Evolutionary conservation across 257 asterid species (phyloP).

Genomic region (Osmanthus fragrans): DNA sequence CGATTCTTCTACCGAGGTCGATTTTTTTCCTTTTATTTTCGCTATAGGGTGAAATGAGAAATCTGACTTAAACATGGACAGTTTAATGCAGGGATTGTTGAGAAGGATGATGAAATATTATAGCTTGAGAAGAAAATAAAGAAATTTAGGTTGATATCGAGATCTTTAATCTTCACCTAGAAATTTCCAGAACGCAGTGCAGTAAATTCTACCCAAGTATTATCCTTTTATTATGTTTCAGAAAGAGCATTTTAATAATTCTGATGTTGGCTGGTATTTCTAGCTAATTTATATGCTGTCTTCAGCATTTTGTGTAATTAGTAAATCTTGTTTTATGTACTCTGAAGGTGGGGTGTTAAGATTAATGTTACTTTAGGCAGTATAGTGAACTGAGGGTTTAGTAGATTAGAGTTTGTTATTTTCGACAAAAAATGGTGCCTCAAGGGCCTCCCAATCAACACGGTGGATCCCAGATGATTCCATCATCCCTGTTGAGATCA

Average conservation of each 20-base stretch:
- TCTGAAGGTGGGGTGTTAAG: slow-evolving; percentile 4
- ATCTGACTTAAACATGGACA: slow-evolving; percentile 28
- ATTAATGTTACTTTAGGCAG: slow-evolving; percentile 27
- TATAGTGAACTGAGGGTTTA: slow-evolving; percentile 22
- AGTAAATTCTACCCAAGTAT: slow-evolving; percentile 18
- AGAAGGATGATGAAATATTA: not conserved
- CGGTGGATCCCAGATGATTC: slow-evolving; percentile 15
- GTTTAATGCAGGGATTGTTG: slow-evolving; percentile 40
- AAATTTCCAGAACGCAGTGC: slow-evolving; percentile 7
- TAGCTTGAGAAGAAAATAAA: not conserved
- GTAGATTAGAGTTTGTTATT: slow-evolving; percentile 10
- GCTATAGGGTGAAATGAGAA: slow-evolving; percentile 10
- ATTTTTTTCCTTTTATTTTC: no score
- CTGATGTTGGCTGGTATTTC: slow-evolving; percentile 11
- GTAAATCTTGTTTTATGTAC: not conserved
- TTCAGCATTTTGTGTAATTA: not conserved
- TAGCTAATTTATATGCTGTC: not conserved
- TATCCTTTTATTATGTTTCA: slow-evolving; percentile 19
- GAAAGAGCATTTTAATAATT: slow-evolving; percentile 18
- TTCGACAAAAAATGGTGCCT: slow-evolving; percentile 61
- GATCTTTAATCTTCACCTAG: slow-evolving; percentile 22
- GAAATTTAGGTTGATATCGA: slow-evolving; percentile 25
- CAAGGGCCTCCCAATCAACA: slow-evolving; percentile 63
- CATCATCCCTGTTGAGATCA: slow-evolving; percentile 13
- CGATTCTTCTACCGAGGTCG: no score